Conservation (phyloP, 768 basidiomycete species). For the Suillus paluster region DNA sequence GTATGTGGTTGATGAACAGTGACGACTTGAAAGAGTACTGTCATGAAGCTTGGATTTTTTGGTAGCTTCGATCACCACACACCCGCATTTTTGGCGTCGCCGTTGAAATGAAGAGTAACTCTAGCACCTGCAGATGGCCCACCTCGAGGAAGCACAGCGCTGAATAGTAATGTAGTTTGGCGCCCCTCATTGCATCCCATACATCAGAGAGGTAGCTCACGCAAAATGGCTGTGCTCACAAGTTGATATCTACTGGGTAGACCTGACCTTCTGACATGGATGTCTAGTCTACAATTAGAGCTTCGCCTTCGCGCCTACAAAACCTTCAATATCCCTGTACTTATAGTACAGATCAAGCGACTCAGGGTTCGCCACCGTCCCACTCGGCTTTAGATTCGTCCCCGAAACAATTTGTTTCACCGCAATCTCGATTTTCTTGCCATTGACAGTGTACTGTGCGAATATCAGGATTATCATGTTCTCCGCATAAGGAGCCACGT, state of each 20-base stretch:
- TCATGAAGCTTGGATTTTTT: no score
- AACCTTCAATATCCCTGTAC: conserved; percentile 54
- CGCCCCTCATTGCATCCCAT: not conserved
- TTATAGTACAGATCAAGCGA: conserved; percentile 67
- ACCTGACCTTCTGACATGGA: not conserved
- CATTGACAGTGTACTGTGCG: conserved; percentile 71
- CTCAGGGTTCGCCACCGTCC: conserved; percentile 76
- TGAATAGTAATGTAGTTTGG: not conserved
- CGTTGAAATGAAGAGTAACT: not conserved
- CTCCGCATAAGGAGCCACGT: conserved; percentile 26
- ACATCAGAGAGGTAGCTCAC: not conserved
- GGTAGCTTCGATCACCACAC: no score
- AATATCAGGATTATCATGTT: not conserved
- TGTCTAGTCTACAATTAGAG: conserved; percentile 15
- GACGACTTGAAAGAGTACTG: no score
- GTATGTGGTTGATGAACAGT: no score
- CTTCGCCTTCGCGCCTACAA: conserved; percentile 20
- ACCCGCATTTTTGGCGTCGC: not conserved
- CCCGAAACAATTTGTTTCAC: conserved; percentile 82
- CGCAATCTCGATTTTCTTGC: conserved; percentile 81
- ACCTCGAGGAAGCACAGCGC: not conserved
- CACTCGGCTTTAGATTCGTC: conserved; percentile 63
- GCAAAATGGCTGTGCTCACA: not conserved
- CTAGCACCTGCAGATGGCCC: not conserved
- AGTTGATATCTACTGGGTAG: not conserved